Percentiles rank a stretch among this genome's conserved stretches.
Conservation (phyloP, 2,329 filamentous ascomycete species). For the Talaromyces sp. region DNA sequence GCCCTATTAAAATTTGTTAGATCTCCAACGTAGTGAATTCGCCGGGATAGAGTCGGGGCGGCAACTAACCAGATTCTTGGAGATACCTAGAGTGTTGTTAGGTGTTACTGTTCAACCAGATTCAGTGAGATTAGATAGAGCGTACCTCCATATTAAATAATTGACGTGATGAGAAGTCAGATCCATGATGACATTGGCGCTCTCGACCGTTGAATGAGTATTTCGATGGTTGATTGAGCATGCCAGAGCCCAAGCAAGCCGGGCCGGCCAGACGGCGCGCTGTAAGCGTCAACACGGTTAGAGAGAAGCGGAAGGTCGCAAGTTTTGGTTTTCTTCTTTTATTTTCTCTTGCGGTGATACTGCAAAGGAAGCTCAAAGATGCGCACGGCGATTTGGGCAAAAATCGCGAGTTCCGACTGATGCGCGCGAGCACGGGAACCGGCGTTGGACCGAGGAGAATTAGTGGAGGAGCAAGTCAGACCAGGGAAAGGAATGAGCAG, state of each 20-base stretch:
- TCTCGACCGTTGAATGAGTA: constrained; percentile 20
- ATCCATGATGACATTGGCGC: constrained; percentile 40
- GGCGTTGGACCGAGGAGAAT: constrained; percentile 4
- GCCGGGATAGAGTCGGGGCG: constrained; percentile 2
- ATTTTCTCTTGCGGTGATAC: not conserved
- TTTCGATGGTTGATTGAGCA: constrained; percentile 24
- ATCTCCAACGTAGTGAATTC: not conserved
- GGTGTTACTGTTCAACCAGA: not conserved
- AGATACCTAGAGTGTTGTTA: constrained; percentile 39
- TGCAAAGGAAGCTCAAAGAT: not conserved
- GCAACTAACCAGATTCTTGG: constrained; percentile 49
- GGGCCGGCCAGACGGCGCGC: constrained; percentile 11
- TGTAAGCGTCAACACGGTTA: constrained; percentile 3
- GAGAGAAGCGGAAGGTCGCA: not conserved
- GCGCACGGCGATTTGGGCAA: not conserved
- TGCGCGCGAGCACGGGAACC: constrained; percentile 7
- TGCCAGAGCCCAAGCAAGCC: constrained; percentile 10
- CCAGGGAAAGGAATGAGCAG: not conserved
- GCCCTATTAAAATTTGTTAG: constrained; percentile 36
- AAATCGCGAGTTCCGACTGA: not conserved
- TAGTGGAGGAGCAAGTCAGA: constrained; percentile 8
- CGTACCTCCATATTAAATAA: constrained; percentile 64
- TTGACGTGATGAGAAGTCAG: constrained; percentile 58
- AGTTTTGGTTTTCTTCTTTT: not conserved
- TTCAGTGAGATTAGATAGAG: constrained; percentile 6